Conservation (phyloP, 2,329 filamentous ascomycete species). For the Scytalidium lignicola region DNA sequence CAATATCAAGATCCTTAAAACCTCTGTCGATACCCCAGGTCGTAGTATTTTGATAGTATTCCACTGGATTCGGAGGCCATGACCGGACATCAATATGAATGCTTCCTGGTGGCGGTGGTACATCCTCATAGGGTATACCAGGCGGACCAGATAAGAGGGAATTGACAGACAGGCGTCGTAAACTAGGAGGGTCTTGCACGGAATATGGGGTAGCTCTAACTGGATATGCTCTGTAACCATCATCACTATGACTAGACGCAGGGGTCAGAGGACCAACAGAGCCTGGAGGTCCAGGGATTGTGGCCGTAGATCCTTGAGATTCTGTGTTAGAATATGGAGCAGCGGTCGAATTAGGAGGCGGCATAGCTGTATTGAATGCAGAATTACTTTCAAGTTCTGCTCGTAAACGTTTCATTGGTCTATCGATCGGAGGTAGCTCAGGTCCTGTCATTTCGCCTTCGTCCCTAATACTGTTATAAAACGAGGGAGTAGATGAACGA, state of each 20-base stretch:
- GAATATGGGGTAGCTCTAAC: conserved; percentile 15
- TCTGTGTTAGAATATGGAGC: conserved; percentile 9
- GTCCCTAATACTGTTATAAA: conserved; percentile 7
- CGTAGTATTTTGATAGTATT: conserved; percentile 31
- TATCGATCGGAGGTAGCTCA: conserved; percentile 6
- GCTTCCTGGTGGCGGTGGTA: conserved; percentile 7
- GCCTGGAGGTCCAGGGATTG: conserved; percentile 1
- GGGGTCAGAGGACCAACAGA: conserved; percentile 32
- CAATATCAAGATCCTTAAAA: conserved; percentile 62
- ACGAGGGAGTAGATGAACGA: conserved; percentile 11
- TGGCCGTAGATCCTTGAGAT: conserved; percentile 1
- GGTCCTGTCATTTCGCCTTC: not conserved
- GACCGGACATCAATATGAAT: conserved; percentile 12
- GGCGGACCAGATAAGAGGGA: conserved; percentile 55
- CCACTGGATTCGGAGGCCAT: conserved; percentile 13
- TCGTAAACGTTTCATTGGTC: conserved; percentile 18
- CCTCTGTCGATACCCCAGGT: conserved; percentile 70
- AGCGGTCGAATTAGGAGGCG: conserved; percentile 13
- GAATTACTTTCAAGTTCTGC: conserved; percentile 9
- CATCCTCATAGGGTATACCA: conserved; percentile 22
- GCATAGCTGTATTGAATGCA: conserved; percentile 13
- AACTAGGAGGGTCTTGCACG: conserved; percentile 34
- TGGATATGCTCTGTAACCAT: conserved; percentile 34
- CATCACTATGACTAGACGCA: conserved; percentile 36
- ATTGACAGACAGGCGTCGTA: conserved; percentile 57